Percentiles rank a stretch among this genome's conserved stretches.
Evolutionary conservation across 2,329 filamentous ascomycete genomes (phyloP).

Genomic region (Plectosphaerella cucumerina): DNA sequence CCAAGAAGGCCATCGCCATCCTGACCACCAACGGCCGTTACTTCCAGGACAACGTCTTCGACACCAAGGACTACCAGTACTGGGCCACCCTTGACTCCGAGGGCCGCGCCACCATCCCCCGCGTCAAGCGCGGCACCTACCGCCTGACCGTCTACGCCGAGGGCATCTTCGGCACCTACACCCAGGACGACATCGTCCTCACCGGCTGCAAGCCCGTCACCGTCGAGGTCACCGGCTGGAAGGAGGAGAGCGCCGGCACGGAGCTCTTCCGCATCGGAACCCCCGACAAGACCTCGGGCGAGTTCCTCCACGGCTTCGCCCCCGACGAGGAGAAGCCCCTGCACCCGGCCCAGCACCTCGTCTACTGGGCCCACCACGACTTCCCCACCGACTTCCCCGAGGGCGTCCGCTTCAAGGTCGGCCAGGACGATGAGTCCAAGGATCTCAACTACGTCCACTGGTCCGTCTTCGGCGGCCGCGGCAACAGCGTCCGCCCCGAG

Average conservation of each 20-base stretch:
- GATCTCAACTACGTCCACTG: constrained; percentile 61
- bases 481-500: constrained; percentile 35
- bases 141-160: constrained; percentile 60
- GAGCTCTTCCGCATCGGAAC: constrained; percentile 61
- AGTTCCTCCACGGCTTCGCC: constrained; percentile 51
- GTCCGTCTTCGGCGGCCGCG: constrained; percentile 53
- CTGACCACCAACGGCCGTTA: constrained; percentile 46
- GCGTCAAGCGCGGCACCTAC: constrained; percentile 53
- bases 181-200: constrained; percentile 43
- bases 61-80: constrained; percentile 49
- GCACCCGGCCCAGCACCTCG: constrained; percentile 46
- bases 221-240: constrained; percentile 40
- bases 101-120: constrained; percentile 43
- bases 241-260: constrained; percentile 48
- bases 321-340: constrained; percentile 38
- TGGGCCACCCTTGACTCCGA: constrained; percentile 43
- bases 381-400: constrained; percentile 52
- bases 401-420: constrained; percentile 50
- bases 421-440: constrained; percentile 35
- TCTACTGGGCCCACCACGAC: constrained; percentile 56
- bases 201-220: constrained; percentile 30
- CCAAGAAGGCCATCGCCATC: constrained; percentile 44
- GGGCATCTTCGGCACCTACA: constrained; percentile 56
- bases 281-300: constrained; percentile 55
- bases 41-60: constrained; percentile 53